Evolutionary conservation across 1,139 yeast genomes (phyloP).

Genomic region (Suhomyces anneliseae): DNA sequence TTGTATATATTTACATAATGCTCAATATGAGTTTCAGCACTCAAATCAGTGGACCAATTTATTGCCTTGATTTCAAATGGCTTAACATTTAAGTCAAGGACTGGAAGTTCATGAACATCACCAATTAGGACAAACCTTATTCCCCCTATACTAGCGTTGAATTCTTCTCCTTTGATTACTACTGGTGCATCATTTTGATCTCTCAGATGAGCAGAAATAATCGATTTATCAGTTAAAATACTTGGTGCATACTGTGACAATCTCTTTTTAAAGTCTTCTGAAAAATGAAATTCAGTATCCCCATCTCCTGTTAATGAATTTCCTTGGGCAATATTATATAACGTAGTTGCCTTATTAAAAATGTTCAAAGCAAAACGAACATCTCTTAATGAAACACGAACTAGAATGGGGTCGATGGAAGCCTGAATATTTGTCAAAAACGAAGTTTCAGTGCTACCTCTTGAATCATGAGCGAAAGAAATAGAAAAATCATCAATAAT

Average conservation of each 20-base stretch:
- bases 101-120: slow-evolving; percentile 91
- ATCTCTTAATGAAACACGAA: slow-evolving; percentile 85
- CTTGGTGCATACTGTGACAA: slow-evolving; percentile 70
- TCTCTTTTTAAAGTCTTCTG: slow-evolving; percentile 61
- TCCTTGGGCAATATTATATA: slow-evolving; percentile 34
- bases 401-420: slow-evolving; percentile 74
- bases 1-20: slow-evolving; percentile 80
- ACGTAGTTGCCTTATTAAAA: slow-evolving; percentile 66
- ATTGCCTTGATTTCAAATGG: slow-evolving; percentile 72
- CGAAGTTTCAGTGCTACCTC: slow-evolving; percentile 60
- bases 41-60: slow-evolving; percentile 89
- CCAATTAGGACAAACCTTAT: slow-evolving; percentile 86
- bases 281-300: slow-evolving; percentile 37
- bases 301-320: slow-evolving; percentile 18
- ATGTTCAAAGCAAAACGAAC: slow-evolving; percentile 76
- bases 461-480: slow-evolving; percentile 68
- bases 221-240: slow-evolving; percentile 46
- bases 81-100: slow-evolving; percentile 74
- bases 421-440: slow-evolving; percentile 65
- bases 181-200: slow-evolving; percentile 17
- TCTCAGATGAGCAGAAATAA: slow-evolving; percentile 12
- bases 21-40: slow-evolving; percentile 68
- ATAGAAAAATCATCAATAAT: slow-evolving; percentile 88
- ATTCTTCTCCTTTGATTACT: slow-evolving; percentile 67
- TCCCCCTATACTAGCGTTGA: slow-evolving; percentile 75